Evolutionary conservation across 192 early-diverging fungal species (phyloP), one percentile per base, ranked within the genome.

Genomic region (Podila epigama): DNA sequence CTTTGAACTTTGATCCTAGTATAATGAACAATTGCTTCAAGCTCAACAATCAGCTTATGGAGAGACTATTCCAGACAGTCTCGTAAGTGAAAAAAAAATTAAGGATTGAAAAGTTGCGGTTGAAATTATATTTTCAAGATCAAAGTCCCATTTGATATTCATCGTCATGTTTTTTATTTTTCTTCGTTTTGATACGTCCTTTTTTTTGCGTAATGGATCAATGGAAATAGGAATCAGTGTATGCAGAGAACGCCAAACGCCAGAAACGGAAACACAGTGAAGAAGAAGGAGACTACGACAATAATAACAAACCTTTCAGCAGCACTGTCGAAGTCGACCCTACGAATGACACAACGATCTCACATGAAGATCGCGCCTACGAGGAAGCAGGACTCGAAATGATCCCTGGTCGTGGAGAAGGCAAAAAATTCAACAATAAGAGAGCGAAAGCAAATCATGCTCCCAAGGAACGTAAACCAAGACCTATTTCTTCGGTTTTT

Each of bases 401-500:
- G 16, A 63, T 68, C 27, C 63, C 52, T 57, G 64, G 63, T 32
- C 58, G 59, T 0, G 60, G 28, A 1, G 63, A 65, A 11, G 59
- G 65, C 42, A 40, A 58, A 16, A 31, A 54, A 9, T 55, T 55
- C 16, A 48, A 36, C 35, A 71, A 82, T 40, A 66, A 64, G 51
- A 42, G 42, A 16, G 82, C 85, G 63, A 89, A 90, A 56, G 81
- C 80, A 51, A 92, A 89, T 39, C 10, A 48, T 57, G 42, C 32
- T 35, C 71, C 69, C 13, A 81, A 56, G 11, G 60, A 80, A 58
- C 61, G 75, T 37, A 85, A 79, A 40, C 79, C 81, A 57, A 85
- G 79, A n/a, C 82, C 84, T 20, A 94, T 89, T 63, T 94, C 92
- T 0, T 91, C 92, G 5, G 85, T 98, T 2, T 99, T 97, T 77